phyloP scores from a whole-genome alignment of 331 rosid species.

The Stylosanthes scabra region DNA sequence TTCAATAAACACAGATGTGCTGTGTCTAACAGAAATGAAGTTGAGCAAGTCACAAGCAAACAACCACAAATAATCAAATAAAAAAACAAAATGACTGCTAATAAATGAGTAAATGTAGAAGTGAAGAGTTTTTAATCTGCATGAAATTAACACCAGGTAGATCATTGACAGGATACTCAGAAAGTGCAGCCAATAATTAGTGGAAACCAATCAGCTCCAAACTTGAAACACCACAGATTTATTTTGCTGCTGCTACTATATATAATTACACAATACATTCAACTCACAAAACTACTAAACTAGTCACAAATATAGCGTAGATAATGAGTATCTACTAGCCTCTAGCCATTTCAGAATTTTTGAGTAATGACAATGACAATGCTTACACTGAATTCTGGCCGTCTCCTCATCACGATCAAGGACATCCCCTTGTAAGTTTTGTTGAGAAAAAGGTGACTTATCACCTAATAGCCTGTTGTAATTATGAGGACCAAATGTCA shows the following conservation, averaged over 20 bases:
- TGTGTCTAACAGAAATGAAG: background rate
- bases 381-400: slow-evolving; percentile 80
- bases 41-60: slow-evolving; percentile 25
- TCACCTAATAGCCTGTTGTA: slow-evolving; percentile 79
- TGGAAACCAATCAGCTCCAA: no score
- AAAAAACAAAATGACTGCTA: background rate
- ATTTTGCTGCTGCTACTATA: slow-evolving; percentile 2
- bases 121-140: background rate
- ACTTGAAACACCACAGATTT: background rate
- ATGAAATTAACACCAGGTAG: slow-evolving; percentile 3
- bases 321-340: background rate
- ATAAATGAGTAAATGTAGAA: slow-evolving; percentile 5
- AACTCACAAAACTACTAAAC: slow-evolving; percentile 10
- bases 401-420: slow-evolving; percentile 95
- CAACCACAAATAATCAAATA: background rate
- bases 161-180: background rate
- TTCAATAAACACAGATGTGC: background rate
- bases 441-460: slow-evolving; percentile 91
- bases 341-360: background rate
- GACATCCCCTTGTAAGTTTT: slow-evolving; percentile 76
- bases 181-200: no score
- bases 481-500: slow-evolving; percentile 17
- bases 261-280: background rate
- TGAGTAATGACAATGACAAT: background rate
- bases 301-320: background rate